A percentile compares a stretch with the other conserved stretches of the same genome.
Evolutionary conservation across 805 yeast genomes (phyloP).

Genomic region (Suhomyces canberraensis): DNA sequence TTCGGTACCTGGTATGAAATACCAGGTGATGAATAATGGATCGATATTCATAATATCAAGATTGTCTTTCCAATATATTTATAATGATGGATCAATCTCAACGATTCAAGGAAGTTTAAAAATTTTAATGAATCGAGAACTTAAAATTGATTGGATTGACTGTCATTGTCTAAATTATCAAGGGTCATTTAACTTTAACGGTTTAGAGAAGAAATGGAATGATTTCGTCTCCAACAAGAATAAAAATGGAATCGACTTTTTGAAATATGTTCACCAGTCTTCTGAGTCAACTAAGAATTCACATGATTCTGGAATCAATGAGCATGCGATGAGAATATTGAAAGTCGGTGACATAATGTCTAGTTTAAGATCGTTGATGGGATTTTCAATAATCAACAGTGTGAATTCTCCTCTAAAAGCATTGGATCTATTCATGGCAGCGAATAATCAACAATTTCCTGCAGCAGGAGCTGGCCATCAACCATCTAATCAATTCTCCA

Average conservation of each 20-base stretch:
- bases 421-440: constrained; percentile 39
- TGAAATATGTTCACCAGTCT: constrained; percentile 18
- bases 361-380: constrained; percentile 62
- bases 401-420: constrained; percentile 55
- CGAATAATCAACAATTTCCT: constrained; percentile 21
- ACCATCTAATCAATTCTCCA: constrained; percentile 1
- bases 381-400: constrained; percentile 47
- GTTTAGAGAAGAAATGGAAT: constrained; percentile 27
- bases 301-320: constrained; percentile 60
- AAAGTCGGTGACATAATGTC: constrained; percentile 81
- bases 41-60: constrained; percentile 33
- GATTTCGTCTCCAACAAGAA: constrained; percentile 11
- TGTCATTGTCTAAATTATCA: constrained; percentile 37
- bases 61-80: constrained; percentile 34
- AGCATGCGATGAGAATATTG: constrained; percentile 62
- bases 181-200: constrained; percentile 20
- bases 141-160: constrained; percentile 73
- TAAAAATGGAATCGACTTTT: constrained; percentile 16
- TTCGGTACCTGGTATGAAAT: constrained; percentile 35
- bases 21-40: constrained; percentile 40
- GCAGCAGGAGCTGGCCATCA: constrained; percentile 7
- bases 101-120: constrained; percentile 59
- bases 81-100: constrained; percentile 68
- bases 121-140: constrained; percentile 57
- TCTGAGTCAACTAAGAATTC: constrained; percentile 47